Base-by-base conservation (phyloP, 805 yeast species). In the Ogataea thermomethanolica region DNA sequence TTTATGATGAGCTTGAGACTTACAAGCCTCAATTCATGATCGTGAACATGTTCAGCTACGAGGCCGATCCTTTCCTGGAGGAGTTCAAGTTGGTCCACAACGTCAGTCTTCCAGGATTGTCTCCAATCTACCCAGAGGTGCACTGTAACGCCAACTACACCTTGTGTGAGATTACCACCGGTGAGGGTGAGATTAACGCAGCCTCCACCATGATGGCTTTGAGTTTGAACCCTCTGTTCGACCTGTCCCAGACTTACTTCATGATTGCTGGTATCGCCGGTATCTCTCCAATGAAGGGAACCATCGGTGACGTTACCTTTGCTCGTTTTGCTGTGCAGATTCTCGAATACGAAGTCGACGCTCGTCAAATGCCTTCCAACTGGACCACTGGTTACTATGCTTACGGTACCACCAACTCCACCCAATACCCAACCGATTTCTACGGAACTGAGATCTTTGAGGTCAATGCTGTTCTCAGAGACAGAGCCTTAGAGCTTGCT, bases 181-280 rank as follows among this genome's bases (percentile, higher is more conserved):
- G 86, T 39, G 85, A 79, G 62, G 81, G 79, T 48, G 84, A 79
- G 56, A 71, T 78, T 49, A 80, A 80, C 51, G 85, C 85, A 27
- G 84, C 85, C 11, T 47, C 78, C 20, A 66, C 83, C 17, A 55
- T 79, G 43, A 69, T 74, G 29, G 80, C 85, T 6, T 60, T 80
- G 47, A 57, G 73, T 8, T 64, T 77, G 55, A 67, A 69, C 41
- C 78, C 82, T 28, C 51, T 66, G 42, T 79, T 80, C 46, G 82
- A 80, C 54, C 67, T 80, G 37, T 56, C 76, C 26, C 70, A 73
- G 51, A 77, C 85, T 30, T 79, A 78, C 65, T 80, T 76, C 66
- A 49, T 79, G 49, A 64, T 78, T 45, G 79, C 81, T 15, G 86
- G 86, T 56, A 80, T 79, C 54, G 84, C 79, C 9, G 85, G 84